These are phyloP conservation scores for Teratosphaeriaceae sp. DNA, from an alignment of 2,329 filamentous ascomycete species.

Conservation along the genomic window DNA sequence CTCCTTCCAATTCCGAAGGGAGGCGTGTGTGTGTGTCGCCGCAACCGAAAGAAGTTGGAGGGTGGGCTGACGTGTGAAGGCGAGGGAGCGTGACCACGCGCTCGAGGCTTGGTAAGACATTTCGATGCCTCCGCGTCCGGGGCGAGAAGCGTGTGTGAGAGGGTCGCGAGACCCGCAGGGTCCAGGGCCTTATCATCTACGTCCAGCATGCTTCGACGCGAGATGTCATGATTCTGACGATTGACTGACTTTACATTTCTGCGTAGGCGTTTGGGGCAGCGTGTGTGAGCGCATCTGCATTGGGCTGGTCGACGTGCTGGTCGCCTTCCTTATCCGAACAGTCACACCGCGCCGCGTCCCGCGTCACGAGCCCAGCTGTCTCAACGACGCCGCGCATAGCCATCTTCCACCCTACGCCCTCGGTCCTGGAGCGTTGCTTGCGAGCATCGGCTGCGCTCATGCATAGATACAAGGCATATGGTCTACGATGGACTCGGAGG, in stretches of 20 bases:
- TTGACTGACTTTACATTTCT: neutral
- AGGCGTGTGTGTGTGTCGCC: neutral
- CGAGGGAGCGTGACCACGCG: constrained; percentile 1
- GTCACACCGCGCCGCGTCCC: constrained; percentile 12
- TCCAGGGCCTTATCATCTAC: too few relatives aligned
- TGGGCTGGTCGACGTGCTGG: constrained; percentile 1
- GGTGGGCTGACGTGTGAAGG: constrained; percentile 8
- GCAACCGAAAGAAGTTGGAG: constrained; percentile 2
- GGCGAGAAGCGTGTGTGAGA: too few relatives aligned
- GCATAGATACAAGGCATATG: constrained; percentile 18
- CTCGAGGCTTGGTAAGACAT: constrained; percentile 5
- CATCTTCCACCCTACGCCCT: neutral
- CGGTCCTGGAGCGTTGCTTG: neutral
- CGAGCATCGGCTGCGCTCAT: constrained; percentile 8
- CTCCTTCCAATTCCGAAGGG: neutral
- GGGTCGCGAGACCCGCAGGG: too few relatives aligned
- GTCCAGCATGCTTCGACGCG: too few relatives aligned
- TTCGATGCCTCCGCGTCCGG: neutral
- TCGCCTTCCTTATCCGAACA: constrained; percentile 7
- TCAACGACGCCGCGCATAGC: constrained; percentile 1
- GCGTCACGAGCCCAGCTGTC: constrained; percentile 9
- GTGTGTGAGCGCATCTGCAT: neutral
- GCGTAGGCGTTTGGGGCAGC: constrained; percentile 1
- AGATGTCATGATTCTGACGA: neutral
- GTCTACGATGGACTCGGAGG: constrained; percentile 70